A percentile compares a stretch with the other conserved stretches of the same genome.
These are phyloP conservation scores for Ambrosiella xylebori DNA, from an alignment of 2,329 filamentous ascomycete genomes.

Conservation along the genomic window DNA sequence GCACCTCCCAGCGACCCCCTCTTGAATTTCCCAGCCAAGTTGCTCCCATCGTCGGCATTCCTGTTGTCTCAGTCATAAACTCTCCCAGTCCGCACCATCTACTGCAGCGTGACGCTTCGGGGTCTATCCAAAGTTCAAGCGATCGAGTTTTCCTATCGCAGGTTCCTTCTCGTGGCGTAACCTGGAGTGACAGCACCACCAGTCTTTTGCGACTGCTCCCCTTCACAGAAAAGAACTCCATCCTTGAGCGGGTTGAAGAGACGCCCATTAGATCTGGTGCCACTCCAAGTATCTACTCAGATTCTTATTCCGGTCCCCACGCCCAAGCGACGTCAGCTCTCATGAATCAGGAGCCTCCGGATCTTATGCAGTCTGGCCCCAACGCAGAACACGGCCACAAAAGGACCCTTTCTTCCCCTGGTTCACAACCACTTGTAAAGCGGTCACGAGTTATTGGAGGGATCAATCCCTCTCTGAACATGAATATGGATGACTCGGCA, in stretches of 20 bases:
- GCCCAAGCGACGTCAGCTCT: background rate
- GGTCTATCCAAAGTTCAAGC: background rate
- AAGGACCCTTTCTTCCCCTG: constrained; percentile 10
- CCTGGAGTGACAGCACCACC: background rate
- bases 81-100: background rate
- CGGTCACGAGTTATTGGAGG: constrained; percentile 6
- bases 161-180: background rate
- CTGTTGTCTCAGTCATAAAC: background rate
- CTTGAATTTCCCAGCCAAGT: too few relatives aligned
- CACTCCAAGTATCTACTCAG: background rate
- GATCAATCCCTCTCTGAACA: background rate
- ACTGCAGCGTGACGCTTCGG: background rate
- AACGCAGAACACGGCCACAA: constrained; percentile 9
- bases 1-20: too few relatives aligned
- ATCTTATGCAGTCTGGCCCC: background rate
- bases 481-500: constrained; percentile 9
- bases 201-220: constrained; percentile 3
- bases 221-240: background rate
- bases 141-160: constrained; percentile 3
- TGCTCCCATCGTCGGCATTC: background rate
- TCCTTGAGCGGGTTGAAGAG: background rate
- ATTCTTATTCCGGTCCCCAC: background rate
- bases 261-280: too few relatives aligned
- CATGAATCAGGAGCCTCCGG: constrained; percentile 6
- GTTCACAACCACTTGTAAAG: constrained; percentile 10